Conservation (phyloP, 192 early-diverging fungal genomes). For the Gaertneriomyces semiglobifer region DNA sequence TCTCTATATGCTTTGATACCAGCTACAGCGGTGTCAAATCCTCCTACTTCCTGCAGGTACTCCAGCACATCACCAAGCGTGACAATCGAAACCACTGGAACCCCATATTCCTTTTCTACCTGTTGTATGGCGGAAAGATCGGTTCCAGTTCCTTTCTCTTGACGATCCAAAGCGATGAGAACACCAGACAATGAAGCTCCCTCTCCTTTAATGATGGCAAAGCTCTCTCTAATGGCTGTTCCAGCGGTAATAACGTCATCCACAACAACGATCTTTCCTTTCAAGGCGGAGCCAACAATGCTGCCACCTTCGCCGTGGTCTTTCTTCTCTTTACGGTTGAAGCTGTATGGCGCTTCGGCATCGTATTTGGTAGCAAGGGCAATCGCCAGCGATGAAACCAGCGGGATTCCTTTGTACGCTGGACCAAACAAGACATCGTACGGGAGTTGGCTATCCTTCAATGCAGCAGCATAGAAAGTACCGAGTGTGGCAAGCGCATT, state of each 20-base stretch:
- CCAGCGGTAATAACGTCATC: slow-evolving; percentile 99
- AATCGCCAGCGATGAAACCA: slow-evolving; percentile 79
- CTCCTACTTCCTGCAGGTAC: slow-evolving; percentile 73
- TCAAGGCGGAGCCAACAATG: slow-evolving; percentile 85
- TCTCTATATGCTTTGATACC: slow-evolving; percentile 78
- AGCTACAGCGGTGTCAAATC: slow-evolving; percentile 57
- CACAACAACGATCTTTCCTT: slow-evolving; percentile 70
- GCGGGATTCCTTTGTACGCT: slow-evolving; percentile 98
- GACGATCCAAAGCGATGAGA: slow-evolving; percentile 88
- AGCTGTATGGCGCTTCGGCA: slow-evolving; percentile 75
- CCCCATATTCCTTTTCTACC: slow-evolving; percentile 73
- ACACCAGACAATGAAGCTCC: slow-evolving; percentile 79
- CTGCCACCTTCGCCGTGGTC: slow-evolving; percentile 98
- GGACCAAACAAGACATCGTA: slow-evolving; percentile 95
- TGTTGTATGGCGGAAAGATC: slow-evolving; percentile 87
- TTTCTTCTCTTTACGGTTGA: slow-evolving; percentile 99
- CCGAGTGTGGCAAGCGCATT: slow-evolving; percentile 78
- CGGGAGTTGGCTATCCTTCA: slow-evolving; percentile 62
- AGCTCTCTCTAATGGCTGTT: slow-evolving; percentile 92
- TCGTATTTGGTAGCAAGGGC: slow-evolving; percentile 63
- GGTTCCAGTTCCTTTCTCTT: slow-evolving; percentile 70
- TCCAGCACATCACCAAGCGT: slow-evolving; percentile 81
- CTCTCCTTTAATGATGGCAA: slow-evolving; percentile 71
- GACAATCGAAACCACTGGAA: slow-evolving; percentile 85
- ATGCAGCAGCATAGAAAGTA: slow-evolving; percentile 83